These are phyloP conservation scores for Barbarea vulgaris DNA, from an alignment of 345 rosid genomes.

Conservation along the genomic window DNA sequence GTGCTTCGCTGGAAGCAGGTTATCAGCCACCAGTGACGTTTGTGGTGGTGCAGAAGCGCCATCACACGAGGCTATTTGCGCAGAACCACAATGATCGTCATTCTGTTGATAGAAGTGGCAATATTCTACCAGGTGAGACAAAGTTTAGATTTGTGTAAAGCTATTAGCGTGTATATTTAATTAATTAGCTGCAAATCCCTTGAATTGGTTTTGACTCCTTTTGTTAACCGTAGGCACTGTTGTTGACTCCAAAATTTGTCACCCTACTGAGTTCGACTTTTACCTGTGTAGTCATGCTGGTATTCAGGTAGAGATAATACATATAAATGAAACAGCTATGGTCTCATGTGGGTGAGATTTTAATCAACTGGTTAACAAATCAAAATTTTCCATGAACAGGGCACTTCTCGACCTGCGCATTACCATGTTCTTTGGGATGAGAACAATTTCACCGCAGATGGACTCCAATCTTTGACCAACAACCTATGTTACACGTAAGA, in stretches of 20 bases:
- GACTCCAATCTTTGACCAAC: constrained; percentile 85
- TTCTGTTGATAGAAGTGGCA: constrained; percentile 89
- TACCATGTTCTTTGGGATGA: constrained; percentile 99
- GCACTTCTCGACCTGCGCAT: constrained; percentile 97
- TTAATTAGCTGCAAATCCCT: background rate
- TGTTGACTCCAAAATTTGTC: constrained; percentile 97
- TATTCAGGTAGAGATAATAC: constrained; percentile 64
- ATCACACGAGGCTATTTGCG: constrained; percentile 96
- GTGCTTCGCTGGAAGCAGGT: constrained; percentile 93
- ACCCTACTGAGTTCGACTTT: constrained; percentile 96
- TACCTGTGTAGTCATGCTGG: constrained; percentile 99
- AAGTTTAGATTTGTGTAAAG: background rate
- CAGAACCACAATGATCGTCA: constrained; percentile 69
- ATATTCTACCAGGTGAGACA: constrained; percentile 79
- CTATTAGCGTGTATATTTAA: background rate
- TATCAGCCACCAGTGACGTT: constrained; percentile 99
- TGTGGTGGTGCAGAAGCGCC: constrained; percentile 99
- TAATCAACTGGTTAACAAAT: background rate
- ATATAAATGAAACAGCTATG: background rate
- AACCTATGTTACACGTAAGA: constrained; percentile 94
- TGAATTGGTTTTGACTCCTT: background rate
- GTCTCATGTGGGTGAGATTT: background rate
- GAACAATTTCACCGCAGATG: constrained; percentile 95
- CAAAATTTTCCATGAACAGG: constrained; percentile 46
- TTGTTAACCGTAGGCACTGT: constrained; percentile 68